Conservation (phyloP, 1,284 basidiomycete species). For the Sporisorium scitamineum region DNA sequence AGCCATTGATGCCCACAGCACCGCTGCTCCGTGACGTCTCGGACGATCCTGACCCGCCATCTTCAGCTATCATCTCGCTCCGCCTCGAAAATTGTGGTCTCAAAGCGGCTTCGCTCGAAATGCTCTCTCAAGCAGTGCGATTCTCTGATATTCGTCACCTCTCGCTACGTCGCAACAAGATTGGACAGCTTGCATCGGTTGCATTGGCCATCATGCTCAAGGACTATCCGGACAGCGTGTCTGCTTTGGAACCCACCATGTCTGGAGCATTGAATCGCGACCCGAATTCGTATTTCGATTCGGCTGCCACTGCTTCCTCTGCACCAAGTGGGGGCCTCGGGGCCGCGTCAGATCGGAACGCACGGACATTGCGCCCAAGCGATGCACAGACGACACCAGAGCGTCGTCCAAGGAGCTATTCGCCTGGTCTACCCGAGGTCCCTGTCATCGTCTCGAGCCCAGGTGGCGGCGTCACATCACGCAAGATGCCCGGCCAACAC, state of each 20-base stretch:
- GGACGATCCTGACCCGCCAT: slow-evolving; percentile 38
- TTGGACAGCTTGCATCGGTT: slow-evolving; percentile 43
- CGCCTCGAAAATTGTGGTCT: slow-evolving; percentile 65
- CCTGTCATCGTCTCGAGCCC: slow-evolving; percentile 60
- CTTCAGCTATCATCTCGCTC: slow-evolving; percentile 57
- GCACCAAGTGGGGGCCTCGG: background rate
- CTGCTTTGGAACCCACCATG: slow-evolving; percentile 4
- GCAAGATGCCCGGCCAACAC: slow-evolving; percentile 45
- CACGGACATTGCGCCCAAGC: slow-evolving; percentile 14
- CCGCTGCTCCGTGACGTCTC: slow-evolving; percentile 53
- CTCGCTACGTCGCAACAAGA: slow-evolving; percentile 62
- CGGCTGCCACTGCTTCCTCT: background rate
- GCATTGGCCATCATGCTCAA: slow-evolving; percentile 58
- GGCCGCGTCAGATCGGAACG: slow-evolving; percentile 13
- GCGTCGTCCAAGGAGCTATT: slow-evolving; percentile 47
- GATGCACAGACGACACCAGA: slow-evolving; percentile 22
- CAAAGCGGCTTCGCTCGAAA: slow-evolving; percentile 55
- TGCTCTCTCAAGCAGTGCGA: slow-evolving; percentile 60
- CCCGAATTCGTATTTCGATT: slow-evolving; percentile 35
- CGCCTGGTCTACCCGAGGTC: slow-evolving; percentile 56
- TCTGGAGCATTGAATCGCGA: slow-evolving; percentile 1
- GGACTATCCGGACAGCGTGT: slow-evolving; percentile 54
- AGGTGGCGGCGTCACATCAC: slow-evolving; percentile 57
- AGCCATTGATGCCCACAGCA: slow-evolving; percentile 62
- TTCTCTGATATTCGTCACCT: slow-evolving; percentile 63